phyloP scores from a whole-genome alignment of 805 yeast genomes.

The Diddensiella transvaalensis region DNA sequence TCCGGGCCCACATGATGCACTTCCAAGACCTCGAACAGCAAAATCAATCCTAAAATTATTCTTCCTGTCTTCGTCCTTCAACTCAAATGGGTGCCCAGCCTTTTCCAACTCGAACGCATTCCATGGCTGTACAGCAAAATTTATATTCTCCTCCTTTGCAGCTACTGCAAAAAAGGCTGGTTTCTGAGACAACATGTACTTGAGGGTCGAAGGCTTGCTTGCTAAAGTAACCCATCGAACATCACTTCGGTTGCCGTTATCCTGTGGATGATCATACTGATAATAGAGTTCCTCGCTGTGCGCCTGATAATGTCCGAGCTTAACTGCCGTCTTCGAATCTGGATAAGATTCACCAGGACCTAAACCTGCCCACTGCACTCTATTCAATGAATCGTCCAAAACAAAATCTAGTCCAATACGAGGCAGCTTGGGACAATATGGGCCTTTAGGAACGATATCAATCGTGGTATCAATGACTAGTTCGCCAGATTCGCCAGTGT shows the following conservation, averaged over 20 bases:
- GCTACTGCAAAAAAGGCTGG: background rate
- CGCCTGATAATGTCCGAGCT: constrained; percentile 27
- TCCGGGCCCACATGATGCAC: constrained; percentile 31
- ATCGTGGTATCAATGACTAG: constrained; percentile 14
- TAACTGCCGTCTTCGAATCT: constrained; percentile 32
- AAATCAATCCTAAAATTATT: constrained; percentile 27
- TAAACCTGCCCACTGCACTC: constrained; percentile 34
- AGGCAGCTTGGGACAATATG: constrained; percentile 32
- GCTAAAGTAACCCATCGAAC: constrained; percentile 29
- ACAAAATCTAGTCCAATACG: constrained; percentile 36
- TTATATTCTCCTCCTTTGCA: constrained; percentile 4
- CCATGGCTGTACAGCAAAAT: constrained; percentile 21
- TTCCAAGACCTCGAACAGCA: constrained; percentile 29
- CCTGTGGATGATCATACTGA: constrained; percentile 37
- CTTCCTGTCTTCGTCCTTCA: constrained; percentile 14
- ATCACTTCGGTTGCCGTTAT: constrained; percentile 36
- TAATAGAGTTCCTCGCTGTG: constrained; percentile 24
- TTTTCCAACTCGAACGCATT: constrained; percentile 17
- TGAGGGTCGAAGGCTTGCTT: background rate
- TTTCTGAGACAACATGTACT: constrained; percentile 1
- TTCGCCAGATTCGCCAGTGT: background rate
- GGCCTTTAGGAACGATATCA: constrained; percentile 15
- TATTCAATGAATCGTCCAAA: constrained; percentile 22
- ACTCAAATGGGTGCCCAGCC: constrained; percentile 29
- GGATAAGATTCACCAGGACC: constrained; percentile 37